Conservation (phyloP, 805 yeast species). For the Candida cerambycidarum region DNA sequence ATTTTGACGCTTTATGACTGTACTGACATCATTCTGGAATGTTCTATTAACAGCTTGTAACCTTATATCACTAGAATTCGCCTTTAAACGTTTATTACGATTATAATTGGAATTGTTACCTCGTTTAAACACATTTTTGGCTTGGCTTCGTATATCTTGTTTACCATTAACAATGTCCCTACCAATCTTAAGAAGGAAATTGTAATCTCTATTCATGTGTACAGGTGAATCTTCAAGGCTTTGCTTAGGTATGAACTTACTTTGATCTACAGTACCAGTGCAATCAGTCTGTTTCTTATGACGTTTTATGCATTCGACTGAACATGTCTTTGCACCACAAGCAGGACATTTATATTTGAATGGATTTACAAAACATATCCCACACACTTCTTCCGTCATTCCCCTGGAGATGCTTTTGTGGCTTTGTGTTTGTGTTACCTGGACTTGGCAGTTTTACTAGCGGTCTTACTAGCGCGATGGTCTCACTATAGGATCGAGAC, state of each 20-base stretch:
- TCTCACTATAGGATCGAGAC: too few relatives aligned
- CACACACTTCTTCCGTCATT: constrained; percentile 21
- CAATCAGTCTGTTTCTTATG: constrained; percentile 69
- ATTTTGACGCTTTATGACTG: constrained; percentile 53
- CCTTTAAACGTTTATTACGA: constrained; percentile 22
- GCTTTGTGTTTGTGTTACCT: too few relatives aligned
- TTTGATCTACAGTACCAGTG: constrained; percentile 62
- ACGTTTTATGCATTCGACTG: constrained; percentile 63
- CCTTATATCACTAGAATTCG: constrained; percentile 24
- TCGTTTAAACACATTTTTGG: constrained; percentile 44
- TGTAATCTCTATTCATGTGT: constrained; percentile 80
- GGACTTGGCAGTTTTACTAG: too few relatives aligned
- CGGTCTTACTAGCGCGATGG: too few relatives aligned
- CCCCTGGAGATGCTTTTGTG: too few relatives aligned
- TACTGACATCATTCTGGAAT: constrained; percentile 25
- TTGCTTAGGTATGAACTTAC: constrained; percentile 52
- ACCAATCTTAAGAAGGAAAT: constrained; percentile 61
- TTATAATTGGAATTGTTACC: constrained; percentile 14
- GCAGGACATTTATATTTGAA: constrained; percentile 80
- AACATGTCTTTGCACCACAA: constrained; percentile 67
- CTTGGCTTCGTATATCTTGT: constrained; percentile 43
- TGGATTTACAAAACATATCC: constrained; percentile 33
- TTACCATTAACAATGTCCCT: constrained; percentile 61
- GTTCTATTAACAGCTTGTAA: constrained; percentile 19
- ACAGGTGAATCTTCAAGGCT: constrained; percentile 39